phyloP scores from a whole-genome alignment of 768 basidiomycete species.

The Amyloporia xantha region DNA sequence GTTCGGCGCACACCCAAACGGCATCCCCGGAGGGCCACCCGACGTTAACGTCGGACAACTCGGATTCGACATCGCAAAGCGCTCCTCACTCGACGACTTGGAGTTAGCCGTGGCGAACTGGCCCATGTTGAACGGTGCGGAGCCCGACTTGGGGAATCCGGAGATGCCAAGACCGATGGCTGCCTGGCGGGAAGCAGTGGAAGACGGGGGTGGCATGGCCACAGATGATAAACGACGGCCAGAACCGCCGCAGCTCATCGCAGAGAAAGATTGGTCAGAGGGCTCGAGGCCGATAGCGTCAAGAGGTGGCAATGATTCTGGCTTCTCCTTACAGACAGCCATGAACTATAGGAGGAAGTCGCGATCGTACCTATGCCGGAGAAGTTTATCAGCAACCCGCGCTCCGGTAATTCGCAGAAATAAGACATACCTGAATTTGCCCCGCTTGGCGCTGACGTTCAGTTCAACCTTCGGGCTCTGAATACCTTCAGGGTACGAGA shows the following conservation, averaged over 20 bases:
- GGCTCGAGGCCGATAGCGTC: constrained; percentile 90
- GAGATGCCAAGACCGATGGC: constrained; percentile 44
- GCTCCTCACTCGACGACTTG: constrained; percentile 66
- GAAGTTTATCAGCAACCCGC: background rate
- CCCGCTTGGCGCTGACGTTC: constrained; percentile 75
- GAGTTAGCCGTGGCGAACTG: constrained; percentile 48
- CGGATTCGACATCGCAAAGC: constrained; percentile 43
- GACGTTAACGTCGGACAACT: constrained; percentile 52
- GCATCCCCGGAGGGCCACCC: constrained; percentile 38
- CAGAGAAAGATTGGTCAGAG: constrained; percentile 41
- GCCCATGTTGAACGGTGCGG: constrained; percentile 49
- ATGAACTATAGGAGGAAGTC: constrained; percentile 99
- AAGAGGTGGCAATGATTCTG: constrained; percentile 80
- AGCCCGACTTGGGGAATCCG: constrained; percentile 27
- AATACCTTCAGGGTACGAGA: constrained; percentile 80
- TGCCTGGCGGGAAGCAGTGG: constrained; percentile 34
- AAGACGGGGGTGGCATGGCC: constrained; percentile 31
- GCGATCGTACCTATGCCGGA: constrained; percentile 75
- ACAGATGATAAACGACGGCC: constrained; percentile 49
- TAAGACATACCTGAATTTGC: constrained; percentile 71
- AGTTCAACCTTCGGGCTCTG: constrained; percentile 78
- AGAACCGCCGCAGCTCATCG: constrained; percentile 56
- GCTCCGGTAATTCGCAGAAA: constrained; percentile 1
- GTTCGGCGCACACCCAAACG: constrained; percentile 45
- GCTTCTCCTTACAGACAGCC: constrained; percentile 90